Evolutionary conservation across 2,329 filamentous ascomycete species (phyloP), one percentile per base, ranked within the genome.

Genomic region (Fusarium goolgardi): DNA sequence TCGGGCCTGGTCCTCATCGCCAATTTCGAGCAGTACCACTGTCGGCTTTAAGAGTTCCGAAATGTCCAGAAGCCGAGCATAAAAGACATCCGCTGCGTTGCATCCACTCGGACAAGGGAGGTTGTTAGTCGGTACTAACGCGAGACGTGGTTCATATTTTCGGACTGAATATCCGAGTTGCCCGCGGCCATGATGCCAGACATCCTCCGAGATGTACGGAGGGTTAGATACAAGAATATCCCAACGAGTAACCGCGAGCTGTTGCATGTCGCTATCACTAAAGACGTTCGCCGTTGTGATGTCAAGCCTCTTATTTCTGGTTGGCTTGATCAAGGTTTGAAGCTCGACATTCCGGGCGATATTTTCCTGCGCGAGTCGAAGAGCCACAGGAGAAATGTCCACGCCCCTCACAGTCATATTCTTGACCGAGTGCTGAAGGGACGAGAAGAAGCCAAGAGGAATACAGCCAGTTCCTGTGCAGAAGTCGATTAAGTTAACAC

Each of bases 401-500:
- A 97, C 78, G 6, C 92, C 95, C 1, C 84, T 73, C n/a, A 92
- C 80, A 6, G 81, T 77, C 10, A 92, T 70, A 0, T 68, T 49
- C 2, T 76, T 71, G 51, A 82, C 77, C 21, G 77, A 72, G 72
- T 75, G 59, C 20, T 78, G 78, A 37, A 93, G 84, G 12, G 90
- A 83, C 35, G 89, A 82, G 65, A 91, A 87, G 9, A 97, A 83
- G 5, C 93, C 85, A 11, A 98, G 85, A 0, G 93, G 86, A 66
- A 98, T 97, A 79, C 95, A 97, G 6, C 96, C 96, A 7, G 92
- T 93, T 12, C 96, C 96, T 0, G 93, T 94, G 78, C 96, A 98
- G 31, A 97, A 83, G 77, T 99, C 96, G 11, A 97, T 78, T 40
- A 98, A 82, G 15, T 84, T 85, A 15, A 96, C 71, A 18, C 73